Percentiles rank a stretch among this genome's conserved stretches.
Evolutionary conservation across 805 yeast genomes (phyloP).

Genomic region (Ogataea corticis): DNA sequence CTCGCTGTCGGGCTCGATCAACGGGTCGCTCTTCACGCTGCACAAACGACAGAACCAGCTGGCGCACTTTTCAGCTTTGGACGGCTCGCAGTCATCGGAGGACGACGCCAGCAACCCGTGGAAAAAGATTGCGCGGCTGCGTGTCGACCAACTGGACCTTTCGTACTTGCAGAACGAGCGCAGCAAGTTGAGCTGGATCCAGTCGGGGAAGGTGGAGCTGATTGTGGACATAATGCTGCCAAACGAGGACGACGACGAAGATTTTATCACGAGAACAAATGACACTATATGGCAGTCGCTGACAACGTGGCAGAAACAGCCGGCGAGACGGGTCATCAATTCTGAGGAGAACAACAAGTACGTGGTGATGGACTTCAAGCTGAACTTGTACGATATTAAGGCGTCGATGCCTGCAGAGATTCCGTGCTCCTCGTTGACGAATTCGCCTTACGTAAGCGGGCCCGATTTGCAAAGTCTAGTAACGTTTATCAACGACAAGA

Average conservation of each 20-base stretch:
- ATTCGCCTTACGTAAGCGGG: slow-evolving; percentile 55
- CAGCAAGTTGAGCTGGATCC: slow-evolving; percentile 68
- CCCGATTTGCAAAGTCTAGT: slow-evolving; percentile 63
- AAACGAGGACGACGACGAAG: slow-evolving; percentile 37
- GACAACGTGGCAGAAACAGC: not conserved
- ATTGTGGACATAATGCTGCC: slow-evolving; percentile 76
- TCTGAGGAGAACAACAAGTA: slow-evolving; percentile 42
- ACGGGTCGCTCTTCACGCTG: slow-evolving; percentile 72
- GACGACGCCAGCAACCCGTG: slow-evolving; percentile 38
- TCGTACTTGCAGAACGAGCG: slow-evolving; percentile 26
- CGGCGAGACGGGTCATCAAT: slow-evolving; percentile 8
- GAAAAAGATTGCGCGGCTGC: slow-evolving; percentile 51
- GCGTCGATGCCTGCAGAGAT: slow-evolving; percentile 50
- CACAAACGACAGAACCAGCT: slow-evolving; percentile 69
- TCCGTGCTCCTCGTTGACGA: slow-evolving; percentile 52
- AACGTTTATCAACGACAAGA: slow-evolving; percentile 56
- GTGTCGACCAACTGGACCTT: slow-evolving; percentile 40
- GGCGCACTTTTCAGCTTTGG: slow-evolving; percentile 42
- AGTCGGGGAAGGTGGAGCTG: slow-evolving; percentile 68
- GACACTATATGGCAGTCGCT: slow-evolving; percentile 6
- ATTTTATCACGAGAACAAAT: slow-evolving; percentile 12
- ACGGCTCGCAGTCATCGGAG: slow-evolving; percentile 25
- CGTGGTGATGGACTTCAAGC: slow-evolving; percentile 65
- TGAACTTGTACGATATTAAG: slow-evolving; percentile 61
- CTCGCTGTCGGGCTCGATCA: slow-evolving; percentile 71